Conservation (phyloP, 345 rosid species). For the Moricandia moricandioides region DNA sequence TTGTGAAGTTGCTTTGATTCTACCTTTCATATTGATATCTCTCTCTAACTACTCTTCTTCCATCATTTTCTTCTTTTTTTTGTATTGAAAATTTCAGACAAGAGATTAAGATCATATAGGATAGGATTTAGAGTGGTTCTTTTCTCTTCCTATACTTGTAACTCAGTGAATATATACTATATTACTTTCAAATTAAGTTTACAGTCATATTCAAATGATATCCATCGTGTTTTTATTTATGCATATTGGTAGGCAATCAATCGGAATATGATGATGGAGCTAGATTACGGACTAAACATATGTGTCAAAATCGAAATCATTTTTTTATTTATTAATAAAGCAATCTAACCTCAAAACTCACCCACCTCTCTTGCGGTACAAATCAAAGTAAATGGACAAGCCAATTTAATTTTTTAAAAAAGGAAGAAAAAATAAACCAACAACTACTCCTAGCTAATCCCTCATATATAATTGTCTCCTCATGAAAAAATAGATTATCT, state of each 20-base stretch:
- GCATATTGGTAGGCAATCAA: background rate
- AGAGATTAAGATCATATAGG: background rate
- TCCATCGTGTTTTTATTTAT: background rate
- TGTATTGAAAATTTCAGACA: background rate
- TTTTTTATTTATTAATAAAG: constrained; percentile 17
- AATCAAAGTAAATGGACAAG: constrained; percentile 14
- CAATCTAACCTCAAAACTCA: constrained; percentile 27
- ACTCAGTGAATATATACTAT: background rate
- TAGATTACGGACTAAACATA: constrained; percentile 5
- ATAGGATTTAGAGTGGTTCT: background rate
- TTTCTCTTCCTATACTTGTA: background rate
- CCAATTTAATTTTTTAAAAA: background rate
- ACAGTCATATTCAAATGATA: background rate
- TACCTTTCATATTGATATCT: constrained; percentile 14
- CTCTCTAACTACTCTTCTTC: constrained; percentile 12
- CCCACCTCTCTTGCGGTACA: constrained; percentile 20
- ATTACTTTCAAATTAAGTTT: background rate
- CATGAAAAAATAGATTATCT: background rate
- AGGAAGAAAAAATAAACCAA: constrained; percentile 9
- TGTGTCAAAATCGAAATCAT: constrained; percentile 17
- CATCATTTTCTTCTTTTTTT: background rate
- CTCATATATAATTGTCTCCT: constrained; percentile 24
- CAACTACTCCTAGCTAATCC: constrained; percentile 21
- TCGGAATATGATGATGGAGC: background rate
- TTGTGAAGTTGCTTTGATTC: constrained; percentile 17